phyloP scores from a whole-genome alignment of 1,284 basidiomycete species.

The Phlebopus sp. region DNA sequence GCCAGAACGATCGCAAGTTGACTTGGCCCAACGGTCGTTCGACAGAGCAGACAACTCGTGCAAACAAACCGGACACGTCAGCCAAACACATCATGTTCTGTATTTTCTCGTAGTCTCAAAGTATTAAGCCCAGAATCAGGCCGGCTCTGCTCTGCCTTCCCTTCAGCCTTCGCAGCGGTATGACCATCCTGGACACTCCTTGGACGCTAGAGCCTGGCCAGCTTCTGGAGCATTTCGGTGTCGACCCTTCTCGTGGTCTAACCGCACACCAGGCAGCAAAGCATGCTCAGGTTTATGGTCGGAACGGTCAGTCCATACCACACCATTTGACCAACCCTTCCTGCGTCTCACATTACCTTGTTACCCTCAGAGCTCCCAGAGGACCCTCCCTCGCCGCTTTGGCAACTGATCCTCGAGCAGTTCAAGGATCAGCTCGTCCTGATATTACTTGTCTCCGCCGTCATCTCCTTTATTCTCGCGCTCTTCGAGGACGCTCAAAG shows the following conservation, averaged over 20 bases:
- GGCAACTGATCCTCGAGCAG: slow-evolving; percentile 93
- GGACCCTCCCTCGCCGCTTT: slow-evolving; percentile 85
- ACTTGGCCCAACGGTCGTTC: too few species aligned
- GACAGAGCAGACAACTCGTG: too few species aligned
- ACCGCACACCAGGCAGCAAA: slow-evolving; percentile 59
- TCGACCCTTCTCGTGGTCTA: slow-evolving; percentile 57
- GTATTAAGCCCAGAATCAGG: neutral
- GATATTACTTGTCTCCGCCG: slow-evolving; percentile 88
- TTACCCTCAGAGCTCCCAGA: slow-evolving; percentile 75
- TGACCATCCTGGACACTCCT: slow-evolving; percentile 55
- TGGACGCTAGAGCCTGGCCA: slow-evolving; percentile 68
- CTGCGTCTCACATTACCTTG: slow-evolving; percentile 8
- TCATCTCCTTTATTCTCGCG: slow-evolving; percentile 87
- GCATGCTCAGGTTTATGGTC: slow-evolving; percentile 79
- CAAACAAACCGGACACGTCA: slow-evolving; percentile 3
- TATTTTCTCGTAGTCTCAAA: slow-evolving; percentile 8
- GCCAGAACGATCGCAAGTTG: too few species aligned
- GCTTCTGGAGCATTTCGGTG: slow-evolving; percentile 62
- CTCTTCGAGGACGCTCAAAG: slow-evolving; percentile 75
- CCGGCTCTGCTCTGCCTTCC: slow-evolving; percentile 13
- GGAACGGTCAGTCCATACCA: slow-evolving; percentile 61
- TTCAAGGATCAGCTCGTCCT: slow-evolving; percentile 97
- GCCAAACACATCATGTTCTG: slow-evolving; percentile 10
- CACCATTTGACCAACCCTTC: neutral
- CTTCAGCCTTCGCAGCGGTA: slow-evolving; percentile 20